Evolutionary conservation across 2,329 filamentous ascomycete genomes (phyloP).

Genomic region (Penicillium concentricum): DNA sequence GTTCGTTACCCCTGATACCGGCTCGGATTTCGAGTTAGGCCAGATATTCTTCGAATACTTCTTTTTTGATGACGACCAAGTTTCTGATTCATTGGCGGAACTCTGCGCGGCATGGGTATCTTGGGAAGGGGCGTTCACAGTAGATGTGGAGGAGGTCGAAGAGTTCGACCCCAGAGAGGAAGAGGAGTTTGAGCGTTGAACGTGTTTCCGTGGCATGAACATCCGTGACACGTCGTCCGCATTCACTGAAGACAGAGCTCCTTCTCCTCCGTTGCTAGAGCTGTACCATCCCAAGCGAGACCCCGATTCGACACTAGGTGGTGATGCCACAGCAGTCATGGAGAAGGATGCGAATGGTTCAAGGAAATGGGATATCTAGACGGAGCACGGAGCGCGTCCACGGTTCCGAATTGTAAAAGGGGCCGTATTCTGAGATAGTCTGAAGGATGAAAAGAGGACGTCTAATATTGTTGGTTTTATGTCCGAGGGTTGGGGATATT

Average conservation of each 20-base stretch:
- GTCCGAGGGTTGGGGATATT: neutral
- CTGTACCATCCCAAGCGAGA: slow-evolving; percentile 61
- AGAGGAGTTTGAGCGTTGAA: slow-evolving; percentile 85
- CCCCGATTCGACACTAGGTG: slow-evolving; percentile 62
- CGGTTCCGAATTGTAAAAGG: slow-evolving; percentile 10
- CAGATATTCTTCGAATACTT: slow-evolving; percentile 57
- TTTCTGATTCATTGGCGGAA: slow-evolving; percentile 38
- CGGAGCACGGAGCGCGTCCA: slow-evolving; percentile 6
- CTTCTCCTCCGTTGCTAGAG: slow-evolving; percentile 56
- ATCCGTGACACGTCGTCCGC: slow-evolving; percentile 82
- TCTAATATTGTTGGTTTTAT: neutral
- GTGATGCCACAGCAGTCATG: slow-evolving; percentile 68
- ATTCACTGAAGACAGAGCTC: slow-evolving; percentile 69
- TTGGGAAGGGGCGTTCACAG: slow-evolving; percentile 33
- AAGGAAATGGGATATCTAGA: slow-evolving; percentile 12
- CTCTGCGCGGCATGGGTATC: slow-evolving; percentile 40
- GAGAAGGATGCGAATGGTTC: slow-evolving; percentile 30
- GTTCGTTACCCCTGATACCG: slow-evolving; percentile 62
- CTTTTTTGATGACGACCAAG: slow-evolving; percentile 46
- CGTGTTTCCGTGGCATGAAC: slow-evolving; percentile 83
- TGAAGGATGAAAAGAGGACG: neutral
- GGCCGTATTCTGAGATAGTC: neutral
- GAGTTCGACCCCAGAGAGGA: slow-evolving; percentile 69
- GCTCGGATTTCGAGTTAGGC: slow-evolving; percentile 65
- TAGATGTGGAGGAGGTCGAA: slow-evolving; percentile 60